These are phyloP conservation scores for Uronychia binucleata DNA, from an alignment of 73 alveolate genomes.

Conservation along the genomic window DNA sequence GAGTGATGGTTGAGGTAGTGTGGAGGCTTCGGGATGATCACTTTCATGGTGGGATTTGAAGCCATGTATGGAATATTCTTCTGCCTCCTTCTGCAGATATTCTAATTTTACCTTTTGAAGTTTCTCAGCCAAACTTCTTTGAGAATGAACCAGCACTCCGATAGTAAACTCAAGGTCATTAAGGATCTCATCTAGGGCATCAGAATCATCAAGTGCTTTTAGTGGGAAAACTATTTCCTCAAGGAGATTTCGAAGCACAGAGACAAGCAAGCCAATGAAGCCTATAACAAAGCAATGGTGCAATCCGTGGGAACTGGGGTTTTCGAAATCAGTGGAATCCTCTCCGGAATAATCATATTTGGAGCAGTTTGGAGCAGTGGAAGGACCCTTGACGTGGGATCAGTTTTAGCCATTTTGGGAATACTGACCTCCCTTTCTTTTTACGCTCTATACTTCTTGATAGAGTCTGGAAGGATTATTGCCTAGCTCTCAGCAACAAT, in stretches of 20 bases:
- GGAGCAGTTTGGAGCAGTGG: background rate
- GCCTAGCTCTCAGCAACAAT: too few relatives aligned
- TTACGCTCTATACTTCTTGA: background rate
- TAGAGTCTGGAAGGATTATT: too few relatives aligned
- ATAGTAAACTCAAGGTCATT: constrained; percentile 27
- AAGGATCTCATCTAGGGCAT: constrained; percentile 51
- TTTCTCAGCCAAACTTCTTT: background rate
- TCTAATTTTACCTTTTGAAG: background rate
- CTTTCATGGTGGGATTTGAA: background rate
- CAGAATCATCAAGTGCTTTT: constrained; percentile 49
- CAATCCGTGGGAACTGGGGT: background rate
- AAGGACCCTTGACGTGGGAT: background rate
- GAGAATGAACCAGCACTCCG: background rate
- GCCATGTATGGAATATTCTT: background rate
- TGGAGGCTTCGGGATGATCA: constrained; percentile 11
- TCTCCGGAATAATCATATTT: background rate
- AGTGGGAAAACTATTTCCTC: constrained; percentile 50
- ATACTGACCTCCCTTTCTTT: background rate
- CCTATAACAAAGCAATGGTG: background rate
- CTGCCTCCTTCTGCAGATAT: background rate
- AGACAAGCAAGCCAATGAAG: background rate
- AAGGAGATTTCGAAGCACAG: constrained; percentile 25
- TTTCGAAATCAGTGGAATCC: background rate
- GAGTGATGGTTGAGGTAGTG: too few relatives aligned
- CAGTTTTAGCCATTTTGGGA: background rate